phyloP scores from a whole-genome alignment of 805 yeast species.

The Phaffomyces thermotolerans region DNA sequence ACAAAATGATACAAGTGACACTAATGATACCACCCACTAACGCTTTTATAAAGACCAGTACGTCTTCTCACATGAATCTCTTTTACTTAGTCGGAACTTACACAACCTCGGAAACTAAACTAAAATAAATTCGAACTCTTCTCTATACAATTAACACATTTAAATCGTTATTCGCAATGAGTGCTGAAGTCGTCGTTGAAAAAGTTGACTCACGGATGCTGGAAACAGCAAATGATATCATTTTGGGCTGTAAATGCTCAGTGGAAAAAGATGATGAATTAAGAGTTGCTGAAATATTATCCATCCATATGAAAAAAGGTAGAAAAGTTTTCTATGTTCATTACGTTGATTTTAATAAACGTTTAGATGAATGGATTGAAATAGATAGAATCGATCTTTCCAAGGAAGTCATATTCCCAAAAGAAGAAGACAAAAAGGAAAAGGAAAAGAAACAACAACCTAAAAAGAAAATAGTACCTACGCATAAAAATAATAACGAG shows the following conservation, averaged over 20 bases:
- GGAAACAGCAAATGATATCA: constrained; percentile 40
- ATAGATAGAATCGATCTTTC: constrained; percentile 63
- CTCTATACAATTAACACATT: no score
- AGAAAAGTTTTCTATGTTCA: constrained; percentile 84
- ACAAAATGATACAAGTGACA: neutral
- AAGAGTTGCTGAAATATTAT: constrained; percentile 79
- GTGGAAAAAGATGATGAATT: constrained; percentile 75
- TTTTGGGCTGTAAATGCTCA: constrained; percentile 74
- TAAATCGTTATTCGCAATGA: no score
- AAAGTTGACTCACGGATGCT: constrained; percentile 20
- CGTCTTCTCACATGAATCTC: no score
- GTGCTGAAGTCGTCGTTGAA: neutral
- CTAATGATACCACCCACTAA: no score
- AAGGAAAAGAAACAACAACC: constrained; percentile 33
- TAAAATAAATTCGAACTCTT: no score
- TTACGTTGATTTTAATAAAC: constrained; percentile 88
- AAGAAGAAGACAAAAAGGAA: constrained; percentile 36
- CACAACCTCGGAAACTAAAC: no score
- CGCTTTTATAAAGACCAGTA: no score
- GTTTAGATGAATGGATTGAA: constrained; percentile 92
- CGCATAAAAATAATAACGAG: constrained; percentile 15
- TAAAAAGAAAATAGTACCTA: constrained; percentile 28
- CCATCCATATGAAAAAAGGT: constrained; percentile 67
- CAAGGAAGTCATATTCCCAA: constrained; percentile 68
- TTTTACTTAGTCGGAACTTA: no score